phyloP scores from a whole-genome alignment of 768 basidiomycete genomes.

The Pleurotus tuoliensis region DNA sequence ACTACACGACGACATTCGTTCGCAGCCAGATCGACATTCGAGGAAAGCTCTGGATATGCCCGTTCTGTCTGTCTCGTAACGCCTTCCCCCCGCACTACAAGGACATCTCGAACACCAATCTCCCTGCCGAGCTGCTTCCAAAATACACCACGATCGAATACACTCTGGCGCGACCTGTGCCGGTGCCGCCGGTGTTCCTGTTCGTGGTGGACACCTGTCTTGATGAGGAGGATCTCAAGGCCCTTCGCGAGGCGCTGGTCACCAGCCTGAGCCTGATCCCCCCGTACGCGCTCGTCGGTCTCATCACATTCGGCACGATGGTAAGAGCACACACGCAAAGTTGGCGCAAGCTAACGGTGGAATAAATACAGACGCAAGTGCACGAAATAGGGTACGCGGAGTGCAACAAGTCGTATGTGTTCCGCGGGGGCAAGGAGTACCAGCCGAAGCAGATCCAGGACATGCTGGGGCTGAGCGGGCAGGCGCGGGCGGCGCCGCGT shows the following conservation, averaged over 20 bases:
- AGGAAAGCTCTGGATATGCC: slow-evolving; percentile 99
- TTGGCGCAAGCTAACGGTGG: no score
- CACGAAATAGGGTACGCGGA: slow-evolving; percentile 97
- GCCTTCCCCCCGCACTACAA: slow-evolving; percentile 98
- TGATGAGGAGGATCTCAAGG: slow-evolving; percentile 93
- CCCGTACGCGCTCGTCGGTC: slow-evolving; percentile 89
- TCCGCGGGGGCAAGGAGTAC: slow-evolving; percentile 98
- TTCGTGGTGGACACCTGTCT: slow-evolving; percentile 97
- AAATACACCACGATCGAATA: slow-evolving; percentile 99
- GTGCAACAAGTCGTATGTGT: slow-evolving; percentile 97
- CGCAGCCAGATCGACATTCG: slow-evolving; percentile 95
- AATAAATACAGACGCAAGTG: slow-evolving; percentile 76
- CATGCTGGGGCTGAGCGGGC: slow-evolving; percentile 87
- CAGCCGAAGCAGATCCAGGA: slow-evolving; percentile 95
- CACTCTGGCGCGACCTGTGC: slow-evolving; percentile 88
- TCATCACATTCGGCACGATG: slow-evolving; percentile 98
- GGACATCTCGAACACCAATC: slow-evolving; percentile 94
- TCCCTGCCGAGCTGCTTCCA: slow-evolving; percentile 92
- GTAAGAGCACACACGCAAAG: slow-evolving; percentile 35
- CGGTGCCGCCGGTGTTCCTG: slow-evolving; percentile 93
- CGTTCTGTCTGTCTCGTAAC: slow-evolving; percentile 95
- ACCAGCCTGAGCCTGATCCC: slow-evolving; percentile 92
- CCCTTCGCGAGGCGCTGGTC: slow-evolving; percentile 90
- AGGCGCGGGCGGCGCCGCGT: slow-evolving; percentile 79
- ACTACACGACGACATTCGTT: background rate